Evolutionary conservation across 306 rosid species (phyloP).

Genomic region (Prunus kanzakura): DNA sequence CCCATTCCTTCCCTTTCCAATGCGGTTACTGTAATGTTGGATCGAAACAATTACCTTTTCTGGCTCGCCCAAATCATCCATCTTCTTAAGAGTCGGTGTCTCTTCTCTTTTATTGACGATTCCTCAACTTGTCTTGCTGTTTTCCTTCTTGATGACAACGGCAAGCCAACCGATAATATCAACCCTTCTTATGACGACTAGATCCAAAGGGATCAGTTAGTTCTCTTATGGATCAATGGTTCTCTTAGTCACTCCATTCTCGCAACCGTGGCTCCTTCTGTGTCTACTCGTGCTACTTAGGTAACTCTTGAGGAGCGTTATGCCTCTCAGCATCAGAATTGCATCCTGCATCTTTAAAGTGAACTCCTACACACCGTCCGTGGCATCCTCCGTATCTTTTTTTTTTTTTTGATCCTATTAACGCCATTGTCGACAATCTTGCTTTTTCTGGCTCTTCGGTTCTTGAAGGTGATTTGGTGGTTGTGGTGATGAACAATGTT

Average conservation of each 20-base stretch:
- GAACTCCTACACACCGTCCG: accelerated
- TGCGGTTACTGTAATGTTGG: not conserved
- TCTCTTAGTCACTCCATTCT: not conserved
- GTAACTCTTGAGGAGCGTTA: not conserved
- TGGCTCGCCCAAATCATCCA: not conserved
- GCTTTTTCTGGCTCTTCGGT: not conserved
- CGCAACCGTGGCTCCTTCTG: accelerated
- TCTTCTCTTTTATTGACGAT: not conserved
- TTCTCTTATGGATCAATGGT: not conserved
- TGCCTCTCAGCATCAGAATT: not conserved
- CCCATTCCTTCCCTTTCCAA: not conserved
- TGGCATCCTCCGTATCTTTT: not conserved
- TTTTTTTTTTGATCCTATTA: not conserved
- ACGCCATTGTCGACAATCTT: not conserved
- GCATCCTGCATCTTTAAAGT: not conserved
- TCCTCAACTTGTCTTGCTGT: accelerated
- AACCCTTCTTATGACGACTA: not conserved
- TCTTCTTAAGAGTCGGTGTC: too few species aligned
- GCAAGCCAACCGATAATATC: not conserved
- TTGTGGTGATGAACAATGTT: not conserved
- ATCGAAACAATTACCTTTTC: not conserved
- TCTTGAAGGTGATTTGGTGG: not conserved
- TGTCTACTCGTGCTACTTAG: not conserved
- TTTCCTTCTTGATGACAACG: not conserved
- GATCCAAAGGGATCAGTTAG: not conserved